Evolutionary conservation across 176 grass and related monocot genomes (phyloP), one percentile per base, ranked within the genome.

Genomic region (Hyparrhenia diplandra): DNA sequence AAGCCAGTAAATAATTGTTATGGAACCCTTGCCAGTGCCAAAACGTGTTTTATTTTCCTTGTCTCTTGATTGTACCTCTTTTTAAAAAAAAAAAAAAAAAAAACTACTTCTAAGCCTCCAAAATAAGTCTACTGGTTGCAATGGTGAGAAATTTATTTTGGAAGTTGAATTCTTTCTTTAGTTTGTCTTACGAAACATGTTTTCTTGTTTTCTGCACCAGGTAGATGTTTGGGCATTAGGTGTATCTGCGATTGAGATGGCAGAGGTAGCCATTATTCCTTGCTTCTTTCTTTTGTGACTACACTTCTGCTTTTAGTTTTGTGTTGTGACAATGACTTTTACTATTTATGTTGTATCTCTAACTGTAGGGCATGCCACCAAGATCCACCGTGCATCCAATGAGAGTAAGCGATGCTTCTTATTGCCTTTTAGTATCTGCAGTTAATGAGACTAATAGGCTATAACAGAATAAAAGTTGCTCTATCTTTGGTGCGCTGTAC

Each of bases 181-280:
- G 29, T 75, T 92, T 83, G 58, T 60, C 52, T 58, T 88, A 34
- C 41, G 16, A 65, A 66, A 40, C 67, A 27, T 67, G 5, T 57
- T 17, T 88, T 70, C 6, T 61, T 77, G n/a, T 27, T 47, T 70
- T 47, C 72, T 29, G 30, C 86, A 69, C 67, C 80, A 99, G 96
- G 96, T 99, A 66, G 96, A 99, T 88, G 96, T 99, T 74, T 99
- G 96, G 96, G 96, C 96, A 80, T 91, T 99, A 82, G 96, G 96
- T 88, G 92, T 99, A 66, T 93, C 96, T 54, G 96, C 96, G 75
- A 99, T 99, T 84, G 96, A 99, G 80, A 99, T 99, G 96, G 96
- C 90, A 82, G 96, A 99, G 96, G 96, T 99, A 86, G 25, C 59
- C n/a, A 67, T 60, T 24, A 21, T 82, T 73, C 30, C 73, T 77